phyloP scores from a whole-genome alignment of 768 basidiomycete species.

The Mrakia gelida region DNA sequence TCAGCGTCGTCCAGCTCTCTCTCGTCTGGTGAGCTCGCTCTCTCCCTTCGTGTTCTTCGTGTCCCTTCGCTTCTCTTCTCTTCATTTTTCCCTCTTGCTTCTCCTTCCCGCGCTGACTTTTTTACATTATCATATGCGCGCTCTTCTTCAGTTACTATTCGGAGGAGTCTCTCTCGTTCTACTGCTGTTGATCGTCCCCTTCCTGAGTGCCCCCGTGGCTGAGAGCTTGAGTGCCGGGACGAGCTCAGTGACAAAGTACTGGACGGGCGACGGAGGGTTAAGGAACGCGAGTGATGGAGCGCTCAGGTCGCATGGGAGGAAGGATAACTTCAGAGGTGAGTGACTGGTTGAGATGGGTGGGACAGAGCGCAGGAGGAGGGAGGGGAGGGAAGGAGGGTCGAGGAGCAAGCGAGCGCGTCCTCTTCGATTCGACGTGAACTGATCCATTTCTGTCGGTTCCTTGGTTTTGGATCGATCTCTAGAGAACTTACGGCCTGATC shows the following conservation, averaged over 20 bases:
- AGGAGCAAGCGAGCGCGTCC: background rate
- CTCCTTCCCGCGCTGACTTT: background rate
- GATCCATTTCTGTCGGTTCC: background rate
- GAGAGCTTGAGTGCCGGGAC: background rate
- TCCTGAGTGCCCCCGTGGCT: background rate
- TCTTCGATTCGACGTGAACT: background rate
- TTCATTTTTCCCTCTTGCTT: background rate
- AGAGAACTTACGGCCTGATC: constrained; percentile 32
- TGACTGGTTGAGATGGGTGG: background rate
- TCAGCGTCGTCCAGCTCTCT: background rate
- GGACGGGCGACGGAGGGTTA: background rate
- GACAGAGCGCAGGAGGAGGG: background rate
- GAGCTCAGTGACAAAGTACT: constrained; percentile 13
- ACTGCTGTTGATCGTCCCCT: constrained; percentile 1
- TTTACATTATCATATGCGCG: no score
- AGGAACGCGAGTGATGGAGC: constrained; percentile 32
- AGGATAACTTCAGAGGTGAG: constrained; percentile 32
- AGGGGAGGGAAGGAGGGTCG: background rate
- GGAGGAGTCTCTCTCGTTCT: background rate
- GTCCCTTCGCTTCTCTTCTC: background rate
- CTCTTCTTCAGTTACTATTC: background rate
- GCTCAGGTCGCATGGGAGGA: constrained; percentile 13
- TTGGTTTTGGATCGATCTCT: background rate
- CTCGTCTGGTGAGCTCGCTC: background rate
- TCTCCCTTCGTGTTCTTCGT: background rate